Conservation (phyloP, 306 rosid genomes). For the Trifolium fragiferum region DNA sequence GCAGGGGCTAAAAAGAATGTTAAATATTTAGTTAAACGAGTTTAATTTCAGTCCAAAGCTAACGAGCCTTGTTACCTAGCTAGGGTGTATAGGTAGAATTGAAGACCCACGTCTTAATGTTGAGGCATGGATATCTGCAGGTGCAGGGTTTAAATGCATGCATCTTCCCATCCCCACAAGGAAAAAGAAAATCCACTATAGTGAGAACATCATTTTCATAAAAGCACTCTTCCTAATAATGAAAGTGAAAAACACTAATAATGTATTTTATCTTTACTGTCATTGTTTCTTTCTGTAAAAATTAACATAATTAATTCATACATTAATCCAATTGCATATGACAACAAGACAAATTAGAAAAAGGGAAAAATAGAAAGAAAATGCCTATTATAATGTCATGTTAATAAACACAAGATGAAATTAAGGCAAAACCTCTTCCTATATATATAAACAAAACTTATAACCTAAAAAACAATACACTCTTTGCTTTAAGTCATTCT, state of each 20-base stretch:
- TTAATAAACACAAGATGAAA: constrained; percentile 33
- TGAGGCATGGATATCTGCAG: too few relatives aligned
- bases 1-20: too few relatives aligned
- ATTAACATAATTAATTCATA: constrained; percentile 27
- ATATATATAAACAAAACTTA: constrained; percentile 28
- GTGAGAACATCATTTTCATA: too few relatives aligned
- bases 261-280: constrained; percentile 18
- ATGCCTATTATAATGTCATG: constrained; percentile 35
- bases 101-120: too few relatives aligned
- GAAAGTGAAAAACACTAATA: not conserved
- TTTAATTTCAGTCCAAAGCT: too few relatives aligned
- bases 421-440: constrained; percentile 43
- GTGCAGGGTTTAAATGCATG: too few relatives aligned
- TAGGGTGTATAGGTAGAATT: too few relatives aligned
- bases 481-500: constrained; percentile 37
- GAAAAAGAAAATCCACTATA: too few relatives aligned
- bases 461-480: constrained; percentile 14
- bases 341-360: constrained; percentile 20
- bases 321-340: constrained; percentile 41
- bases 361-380: constrained; percentile 31
- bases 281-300: constrained; percentile 29
- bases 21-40: too few relatives aligned
- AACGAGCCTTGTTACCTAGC: too few relatives aligned
- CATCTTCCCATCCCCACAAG: too few relatives aligned
- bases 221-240: too few relatives aligned